A percentile compares a stretch with the other conserved stretches of the same genome.
These are phyloP conservation scores for Aspergillus sparsus DNA, from an alignment of 495 filamentous ascomycete species.

Conservation along the genomic window DNA sequence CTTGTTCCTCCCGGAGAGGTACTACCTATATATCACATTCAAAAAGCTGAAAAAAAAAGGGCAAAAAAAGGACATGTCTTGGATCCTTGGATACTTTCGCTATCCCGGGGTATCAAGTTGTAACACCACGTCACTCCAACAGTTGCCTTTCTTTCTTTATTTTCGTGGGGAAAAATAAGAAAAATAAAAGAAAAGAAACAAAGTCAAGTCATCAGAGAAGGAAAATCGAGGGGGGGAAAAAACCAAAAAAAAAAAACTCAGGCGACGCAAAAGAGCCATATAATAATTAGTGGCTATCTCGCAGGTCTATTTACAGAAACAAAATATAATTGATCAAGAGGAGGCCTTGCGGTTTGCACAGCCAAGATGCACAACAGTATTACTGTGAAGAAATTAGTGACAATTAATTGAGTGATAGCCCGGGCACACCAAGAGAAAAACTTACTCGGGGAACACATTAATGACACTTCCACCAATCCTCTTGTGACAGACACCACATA, in stretches of 20 bases:
- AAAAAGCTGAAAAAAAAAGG: background rate
- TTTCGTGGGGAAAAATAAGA: conserved; percentile 7
- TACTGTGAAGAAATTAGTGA: conserved; percentile 41
- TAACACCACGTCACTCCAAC: conserved; percentile 27
- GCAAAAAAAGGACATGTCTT: conserved; percentile 13
- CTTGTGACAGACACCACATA: conserved; percentile 92
- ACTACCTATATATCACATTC: background rate
- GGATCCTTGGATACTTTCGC: conserved; percentile 25
- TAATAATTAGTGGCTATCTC: conserved; percentile 7
- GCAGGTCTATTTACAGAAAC: conserved; percentile 25
- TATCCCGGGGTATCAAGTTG: conserved; percentile 47
- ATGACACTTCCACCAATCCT: conserved; percentile 87
- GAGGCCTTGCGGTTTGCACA: conserved; percentile 58
- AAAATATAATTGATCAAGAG: conserved; percentile 20
- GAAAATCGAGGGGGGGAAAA: conserved; percentile 11
- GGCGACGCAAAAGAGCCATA: conserved; percentile 17
- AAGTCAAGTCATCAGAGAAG: conserved; percentile 15
- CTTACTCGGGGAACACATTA: conserved; percentile 67
- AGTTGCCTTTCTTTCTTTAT: background rate
- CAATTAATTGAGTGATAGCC: background rate
- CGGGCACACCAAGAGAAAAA: conserved; percentile 20
- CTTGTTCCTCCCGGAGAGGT: background rate
- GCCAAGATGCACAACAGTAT: conserved; percentile 78
- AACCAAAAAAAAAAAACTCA: conserved; percentile 16
- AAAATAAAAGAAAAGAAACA: conserved; percentile 16